Evolutionary conservation across 2,329 filamentous ascomycete genomes (phyloP), one percentile per base, ranked within the genome.

Genomic region (Exophiala oligosperma): DNA sequence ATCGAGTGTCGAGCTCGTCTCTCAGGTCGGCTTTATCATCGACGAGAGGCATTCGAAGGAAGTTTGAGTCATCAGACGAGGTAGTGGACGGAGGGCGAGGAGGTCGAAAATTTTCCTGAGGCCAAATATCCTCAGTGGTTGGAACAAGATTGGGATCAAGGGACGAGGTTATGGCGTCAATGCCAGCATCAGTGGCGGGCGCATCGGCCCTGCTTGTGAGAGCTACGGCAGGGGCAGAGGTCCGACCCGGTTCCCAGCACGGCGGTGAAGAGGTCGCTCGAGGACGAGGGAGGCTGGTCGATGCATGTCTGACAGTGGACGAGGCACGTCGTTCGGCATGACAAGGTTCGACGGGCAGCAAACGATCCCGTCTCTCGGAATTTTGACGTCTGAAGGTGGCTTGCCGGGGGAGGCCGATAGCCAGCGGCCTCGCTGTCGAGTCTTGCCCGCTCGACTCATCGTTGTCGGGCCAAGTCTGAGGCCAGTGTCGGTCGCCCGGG

Each of bases 361-460:
- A 79, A 68, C 86, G 87, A 66, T 89, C 85, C 66, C 91, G 83
- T 62, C 84, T 82, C 74, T 96, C 92, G 28, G 91, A 93, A 70
- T 89, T 84, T 72, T 93, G 91, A 67, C 92, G 84, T 73, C 87
- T 89, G 74, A 95, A 92, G 0, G 91, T 95, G 67, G 88, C 84
- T 3, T 86, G 79, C 49, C 91, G 84, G 40, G 91, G 90, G 38
- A 96, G 76, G 14, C 88, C 88, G 17, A 91, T 88, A 14, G 92
- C 85, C n/a, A 91, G 90, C 37, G 64, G 64, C 26, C 57, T 58
- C 43, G 41, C 47, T 52, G 57, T 52, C 24, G 59, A 52, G 37
- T 63, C 60, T n/a, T 32, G 47, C 24, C 56, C 54, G 24, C 17
- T 52, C 35, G 49, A 50, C 52, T 57, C 53, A n/a, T 44, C 48